Base-by-base conservation (phyloP, 257 asterid species). In the Osmanthus fragrans region DNA sequence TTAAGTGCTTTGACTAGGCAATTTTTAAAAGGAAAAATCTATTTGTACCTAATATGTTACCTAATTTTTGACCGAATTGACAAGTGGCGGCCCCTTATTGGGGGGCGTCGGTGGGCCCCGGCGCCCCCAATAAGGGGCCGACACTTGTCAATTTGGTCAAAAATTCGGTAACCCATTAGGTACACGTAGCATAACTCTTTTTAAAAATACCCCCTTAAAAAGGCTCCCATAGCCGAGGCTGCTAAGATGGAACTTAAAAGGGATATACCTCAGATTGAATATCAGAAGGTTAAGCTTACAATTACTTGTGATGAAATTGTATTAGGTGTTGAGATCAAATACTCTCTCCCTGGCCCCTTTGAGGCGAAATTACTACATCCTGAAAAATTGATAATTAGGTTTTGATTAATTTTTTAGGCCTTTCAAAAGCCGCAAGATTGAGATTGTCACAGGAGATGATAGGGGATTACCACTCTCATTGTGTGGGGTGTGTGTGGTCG, bases 181-280 rank as follows among this genome's bases (percentile, higher is more conserved):
- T n/a, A n/a, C n/a, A n/a, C n/a, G n/a, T n/a, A n/a, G n/a, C n/a
- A n/a, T n/a, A n/a, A n/a, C n/a, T n/a, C n/a, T n/a, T n/a, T n/a
- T n/a, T n/a, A n/a, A n/a, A n/a, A n/a, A n/a, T n/a, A n/a, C n/a
- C n/a, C n/a, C n/a, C 91, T 95, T 72, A 93, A 85, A 82, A 95
- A 78, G 88, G 94, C 93, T 73, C 25, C 84, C 19, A 87, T 95
- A 72, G 0, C 23, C 23, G 98, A 88, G 83, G 98, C 97, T 83
- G 97, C 92, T 76, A 93, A 87, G 76, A 18, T 80, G 81, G 77
- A 83, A 81, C 91, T 89, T 30, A 37, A 78, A 16, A 85, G 86
- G 85, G 96, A 87, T 4, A 71, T 90, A 80, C 19, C 82, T 37
- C 54, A 5, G 7, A 39, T 0, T 7, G 99, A 89, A 73, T 91